phyloP scores from a whole-genome alignment of 306 rosid species.

The Urtica urens region DNA sequence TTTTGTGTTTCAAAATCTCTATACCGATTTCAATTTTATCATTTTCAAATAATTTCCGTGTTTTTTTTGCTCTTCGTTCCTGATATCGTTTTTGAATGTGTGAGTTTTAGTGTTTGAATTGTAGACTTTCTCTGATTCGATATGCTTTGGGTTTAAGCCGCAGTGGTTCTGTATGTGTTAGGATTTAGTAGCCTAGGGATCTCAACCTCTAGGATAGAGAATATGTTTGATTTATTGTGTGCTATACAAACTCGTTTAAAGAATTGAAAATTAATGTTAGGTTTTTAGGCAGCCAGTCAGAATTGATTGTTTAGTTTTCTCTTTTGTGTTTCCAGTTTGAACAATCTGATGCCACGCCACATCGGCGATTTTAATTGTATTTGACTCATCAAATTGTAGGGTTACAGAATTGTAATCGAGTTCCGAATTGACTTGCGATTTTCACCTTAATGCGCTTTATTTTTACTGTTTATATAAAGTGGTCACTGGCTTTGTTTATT shows the following conservation, averaged over 20 bases:
- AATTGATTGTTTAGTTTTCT: no score
- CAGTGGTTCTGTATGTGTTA: neutral
- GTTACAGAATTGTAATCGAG: no score
- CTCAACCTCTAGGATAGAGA: neutral
- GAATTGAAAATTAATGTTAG: neutral
- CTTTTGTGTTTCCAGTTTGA: neutral
- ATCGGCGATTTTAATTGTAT: no score
- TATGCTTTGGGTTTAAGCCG: neutral
- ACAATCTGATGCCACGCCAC: no score
- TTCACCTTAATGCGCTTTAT: no score
- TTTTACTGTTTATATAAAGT: no score
- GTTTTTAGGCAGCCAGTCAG: neutral
- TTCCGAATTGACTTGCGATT: no score
- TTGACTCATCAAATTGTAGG: no score
- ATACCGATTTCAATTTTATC: no score
- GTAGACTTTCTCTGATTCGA: conserved; percentile 4
- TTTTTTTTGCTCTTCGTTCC: neutral
- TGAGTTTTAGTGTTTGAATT: neutral
- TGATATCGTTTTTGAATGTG: neutral
- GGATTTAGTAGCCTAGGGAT: conserved; percentile 1
- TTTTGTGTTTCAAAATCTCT: conserved; percentile 22
- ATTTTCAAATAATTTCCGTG: no score
- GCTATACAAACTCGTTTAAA: neutral
- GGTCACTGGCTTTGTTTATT: no score
- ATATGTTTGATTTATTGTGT: neutral